phyloP scores from a whole-genome alignment of 768 basidiomycete genomes.

The Suillus decipiens region DNA sequence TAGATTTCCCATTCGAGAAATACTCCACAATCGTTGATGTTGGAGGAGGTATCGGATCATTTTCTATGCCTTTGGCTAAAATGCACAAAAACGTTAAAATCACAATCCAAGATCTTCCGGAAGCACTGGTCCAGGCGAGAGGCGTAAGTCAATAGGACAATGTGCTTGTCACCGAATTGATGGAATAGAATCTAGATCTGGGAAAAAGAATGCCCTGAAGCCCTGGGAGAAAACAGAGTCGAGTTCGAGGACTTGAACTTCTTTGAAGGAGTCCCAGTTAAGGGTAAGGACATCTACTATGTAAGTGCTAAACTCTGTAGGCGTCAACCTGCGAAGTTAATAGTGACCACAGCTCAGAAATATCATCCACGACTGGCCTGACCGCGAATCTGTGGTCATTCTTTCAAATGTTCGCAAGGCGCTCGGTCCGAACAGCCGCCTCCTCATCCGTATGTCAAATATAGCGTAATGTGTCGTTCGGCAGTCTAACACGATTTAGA shows the following conservation, averaged over 20 bases:
- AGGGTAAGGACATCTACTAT: constrained; percentile 34
- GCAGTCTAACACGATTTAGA: constrained; percentile 16
- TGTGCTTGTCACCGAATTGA: constrained; percentile 6
- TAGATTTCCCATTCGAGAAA: no score
- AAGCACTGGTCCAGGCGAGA: constrained; percentile 24
- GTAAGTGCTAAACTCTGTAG: constrained; percentile 21
- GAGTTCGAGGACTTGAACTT: constrained; percentile 33
- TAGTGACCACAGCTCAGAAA: constrained; percentile 18
- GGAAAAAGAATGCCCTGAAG: constrained; percentile 25
- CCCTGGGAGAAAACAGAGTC: constrained; percentile 24
- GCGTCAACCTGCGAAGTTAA: neutral
- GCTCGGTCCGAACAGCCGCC: constrained; percentile 25
- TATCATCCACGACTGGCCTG: constrained; percentile 31
- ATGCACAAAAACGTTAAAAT: constrained; percentile 30
- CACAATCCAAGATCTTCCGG: constrained; percentile 33
- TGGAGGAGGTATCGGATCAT: constrained; percentile 35
- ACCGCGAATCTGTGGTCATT: no score
- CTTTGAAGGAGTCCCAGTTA: constrained; percentile 27
- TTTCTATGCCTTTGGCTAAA: constrained; percentile 31
- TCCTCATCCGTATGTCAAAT: constrained; percentile 32
- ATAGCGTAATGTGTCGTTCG: neutral
- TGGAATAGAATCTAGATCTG: constrained; percentile 19
- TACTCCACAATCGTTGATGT: constrained; percentile 32
- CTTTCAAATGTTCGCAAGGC: no score
- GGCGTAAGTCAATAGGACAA: constrained; percentile 5